phyloP scores from a whole-genome alignment of 139 green algal genomes.

The Astrephomene gubernaculifera region DNA sequence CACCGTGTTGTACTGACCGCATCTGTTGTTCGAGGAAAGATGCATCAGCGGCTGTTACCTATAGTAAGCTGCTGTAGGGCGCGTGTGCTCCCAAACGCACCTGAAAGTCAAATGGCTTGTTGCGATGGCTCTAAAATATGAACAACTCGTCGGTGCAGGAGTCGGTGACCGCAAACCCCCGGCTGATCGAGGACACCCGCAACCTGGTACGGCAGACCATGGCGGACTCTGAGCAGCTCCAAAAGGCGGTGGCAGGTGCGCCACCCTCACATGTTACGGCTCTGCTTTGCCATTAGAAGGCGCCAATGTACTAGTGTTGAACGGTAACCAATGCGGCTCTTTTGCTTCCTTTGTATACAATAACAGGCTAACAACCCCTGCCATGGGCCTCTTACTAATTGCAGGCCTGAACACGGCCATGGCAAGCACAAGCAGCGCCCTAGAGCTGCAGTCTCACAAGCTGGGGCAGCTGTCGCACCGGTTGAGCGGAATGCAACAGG shows the following conservation, averaged over 20 bases:
- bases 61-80: background rate
- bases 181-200: conserved; percentile 24
- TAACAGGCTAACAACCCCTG: background rate
- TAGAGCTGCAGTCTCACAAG: conserved; percentile 51
- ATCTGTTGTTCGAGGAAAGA: no score
- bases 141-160: no score
- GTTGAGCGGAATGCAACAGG: background rate
- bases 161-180: background rate
- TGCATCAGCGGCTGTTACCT: background rate
- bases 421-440: conserved; percentile 30
- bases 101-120: background rate
- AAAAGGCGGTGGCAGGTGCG: conserved; percentile 30
- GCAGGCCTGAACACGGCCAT: conserved; percentile 42
- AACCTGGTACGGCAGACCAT: background rate
- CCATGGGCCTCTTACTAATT: no score
- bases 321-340: no score
- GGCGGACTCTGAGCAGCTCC: conserved; percentile 24
- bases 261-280: no score
- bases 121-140: no score
- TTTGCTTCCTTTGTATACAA: no score
- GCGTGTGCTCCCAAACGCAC: background rate
- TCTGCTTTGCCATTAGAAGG: no score
- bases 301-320: no score
- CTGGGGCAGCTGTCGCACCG: conserved; percentile 26
- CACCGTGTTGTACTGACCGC: no score